Conservation (phyloP, 352 stramenopile species). For the Paralagenidium karlingii region DNA sequence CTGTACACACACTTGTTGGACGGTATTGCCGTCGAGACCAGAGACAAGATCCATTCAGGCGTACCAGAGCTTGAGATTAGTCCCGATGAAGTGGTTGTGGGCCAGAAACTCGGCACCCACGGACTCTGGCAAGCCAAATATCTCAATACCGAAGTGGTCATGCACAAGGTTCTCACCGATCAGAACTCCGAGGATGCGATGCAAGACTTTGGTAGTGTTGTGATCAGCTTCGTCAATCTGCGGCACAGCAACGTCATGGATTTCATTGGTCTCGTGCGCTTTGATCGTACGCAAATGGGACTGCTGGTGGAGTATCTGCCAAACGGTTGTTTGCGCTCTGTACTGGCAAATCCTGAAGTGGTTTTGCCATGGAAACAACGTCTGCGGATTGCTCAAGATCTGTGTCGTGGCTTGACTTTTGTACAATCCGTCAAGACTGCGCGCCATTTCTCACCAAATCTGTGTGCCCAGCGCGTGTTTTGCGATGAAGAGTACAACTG, state of each 20-base stretch:
- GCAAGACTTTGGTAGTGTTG: slow-evolving; percentile 28
- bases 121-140: slow-evolving; percentile 36
- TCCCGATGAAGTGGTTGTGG: slow-evolving; percentile 24
- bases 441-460: slow-evolving; percentile 25
- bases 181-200: slow-evolving; percentile 9
- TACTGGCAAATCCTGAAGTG: slow-evolving; percentile 28
- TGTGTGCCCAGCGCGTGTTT: slow-evolving; percentile 46
- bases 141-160: slow-evolving; percentile 27
- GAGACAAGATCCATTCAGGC: no score
- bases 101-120: slow-evolving; percentile 39
- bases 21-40: no score
- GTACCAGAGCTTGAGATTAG: no score
- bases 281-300: slow-evolving; percentile 31
- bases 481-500: slow-evolving; percentile 38
- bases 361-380: slow-evolving; percentile 35
- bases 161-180: slow-evolving; percentile 19
- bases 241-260: slow-evolving; percentile 51
- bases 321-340: slow-evolving; percentile 42
- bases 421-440: slow-evolving; percentile 21
- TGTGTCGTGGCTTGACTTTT: slow-evolving; percentile 34
- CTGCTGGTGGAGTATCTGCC: slow-evolving; percentile 63
- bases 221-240: slow-evolving; percentile 37
- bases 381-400: slow-evolving; percentile 30
- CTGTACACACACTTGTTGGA: no score
- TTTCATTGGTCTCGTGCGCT: slow-evolving; percentile 56